Evolutionary conservation across 768 basidiomycete genomes (phyloP), one percentile per base, ranked within the genome.

Genomic region (Amanita muscaria): DNA sequence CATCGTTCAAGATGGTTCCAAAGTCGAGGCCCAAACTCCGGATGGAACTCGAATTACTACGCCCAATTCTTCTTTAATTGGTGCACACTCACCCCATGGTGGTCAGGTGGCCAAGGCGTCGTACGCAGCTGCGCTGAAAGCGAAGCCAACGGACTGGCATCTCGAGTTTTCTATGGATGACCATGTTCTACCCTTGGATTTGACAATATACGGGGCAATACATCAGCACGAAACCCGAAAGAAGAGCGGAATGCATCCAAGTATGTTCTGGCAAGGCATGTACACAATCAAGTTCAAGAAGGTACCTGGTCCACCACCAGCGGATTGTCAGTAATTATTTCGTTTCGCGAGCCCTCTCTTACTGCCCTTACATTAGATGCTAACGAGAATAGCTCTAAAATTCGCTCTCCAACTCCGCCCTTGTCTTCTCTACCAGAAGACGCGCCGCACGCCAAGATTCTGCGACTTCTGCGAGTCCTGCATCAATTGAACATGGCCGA

Each of bases 131-230:
- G 93, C 93, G 10, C 72, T 97, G 46, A 96, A 91, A 65, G 70
- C 90, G 0, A 91, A 90, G 57, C 92, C 94, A 3, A 79, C 77
- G 12, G 94, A 98, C 56, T 99, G 91, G 90, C 93, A 99, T 60
- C 78, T 98, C 41, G 86, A 96, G 62, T 98, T 99, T 64, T 85
- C 77, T 7, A 86, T 97, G 79, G 89, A 89, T 56, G 92, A 91
- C 49, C 82, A 88, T 36, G 64, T 77, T 16, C 66, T 98, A 14
- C 84, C 87, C 0, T 63, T 93, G 47, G 88, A 93, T 59, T 70
- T 93, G 44, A 99, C 96, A 0, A 83, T 99, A 40, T 99, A 96
- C 57, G 96, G 96, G 6, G 94, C 92, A 0, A 86, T 96, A 36
- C 92, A 98, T 59, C 88, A 91, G 54, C 84, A 89, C 55, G 87